Percentiles rank a stretch among this genome's conserved stretches.
Conservation (phyloP, 2,329 filamentous ascomycete species). For the Passalora sequoiae region DNA sequence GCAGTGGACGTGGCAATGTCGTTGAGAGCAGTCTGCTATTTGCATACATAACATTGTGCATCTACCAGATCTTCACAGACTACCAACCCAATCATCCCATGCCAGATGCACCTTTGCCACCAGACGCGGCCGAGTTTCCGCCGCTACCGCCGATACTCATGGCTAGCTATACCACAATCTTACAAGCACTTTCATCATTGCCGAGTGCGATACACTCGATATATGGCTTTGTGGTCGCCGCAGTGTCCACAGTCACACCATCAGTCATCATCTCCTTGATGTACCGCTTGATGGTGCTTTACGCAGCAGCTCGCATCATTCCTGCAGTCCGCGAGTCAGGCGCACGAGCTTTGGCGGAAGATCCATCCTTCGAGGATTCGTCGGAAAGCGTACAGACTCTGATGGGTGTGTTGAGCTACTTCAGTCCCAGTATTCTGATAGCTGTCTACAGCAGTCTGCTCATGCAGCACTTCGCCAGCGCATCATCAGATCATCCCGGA, state of each 20-base stretch:
- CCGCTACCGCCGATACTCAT: conserved; percentile 97
- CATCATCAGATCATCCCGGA: conserved; percentile 51
- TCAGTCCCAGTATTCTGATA: conserved; percentile 89
- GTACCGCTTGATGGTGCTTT: conserved; percentile 91
- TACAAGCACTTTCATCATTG: conserved; percentile 77
- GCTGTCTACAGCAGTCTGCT: conserved; percentile 93
- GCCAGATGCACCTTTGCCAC: conserved; percentile 53
- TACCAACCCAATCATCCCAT: conserved; percentile 68
- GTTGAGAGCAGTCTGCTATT: conserved; percentile 94
- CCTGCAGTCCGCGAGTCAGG: conserved; percentile 86
- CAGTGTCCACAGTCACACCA: conserved; percentile 90
- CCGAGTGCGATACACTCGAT: conserved; percentile 77
- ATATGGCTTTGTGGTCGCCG: conserved; percentile 80
- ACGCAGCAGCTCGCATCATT: conserved; percentile 91
- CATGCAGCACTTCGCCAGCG: conserved; percentile 88
- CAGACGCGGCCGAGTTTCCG: conserved; percentile 65
- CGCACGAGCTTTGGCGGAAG: conserved; percentile 73
- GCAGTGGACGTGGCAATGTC: conserved; percentile 86
- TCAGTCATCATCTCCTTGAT: conserved; percentile 92
- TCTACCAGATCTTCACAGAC: conserved; percentile 99
- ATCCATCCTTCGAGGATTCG: conserved; percentile 73
- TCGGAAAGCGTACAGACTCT: conserved; percentile 63
- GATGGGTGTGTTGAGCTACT: conserved; percentile 82
- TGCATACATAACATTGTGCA: conserved; percentile 94
- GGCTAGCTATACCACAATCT: conserved; percentile 90